phyloP scores from a whole-genome alignment of 2,329 filamentous ascomycete species.

The Pseudogymnoascus sp. region DNA sequence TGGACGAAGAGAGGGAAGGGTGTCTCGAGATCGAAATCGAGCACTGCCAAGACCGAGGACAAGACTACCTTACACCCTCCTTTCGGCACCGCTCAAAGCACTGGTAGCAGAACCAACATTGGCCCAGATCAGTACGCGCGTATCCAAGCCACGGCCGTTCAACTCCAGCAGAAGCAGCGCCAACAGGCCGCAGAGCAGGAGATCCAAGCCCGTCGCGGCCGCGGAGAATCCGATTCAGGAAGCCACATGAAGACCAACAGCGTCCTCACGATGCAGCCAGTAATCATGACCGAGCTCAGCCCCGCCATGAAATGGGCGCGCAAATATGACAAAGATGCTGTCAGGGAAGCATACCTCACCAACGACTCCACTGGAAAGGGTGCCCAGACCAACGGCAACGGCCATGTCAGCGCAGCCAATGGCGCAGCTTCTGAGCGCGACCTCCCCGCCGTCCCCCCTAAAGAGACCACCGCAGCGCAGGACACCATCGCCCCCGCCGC shows the following conservation, averaged over 20 bases:
- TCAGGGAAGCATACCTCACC: slow-evolving; percentile 78
- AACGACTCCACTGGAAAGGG: slow-evolving; percentile 59
- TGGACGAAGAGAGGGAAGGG: slow-evolving; percentile 66
- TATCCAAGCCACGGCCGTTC: slow-evolving; percentile 84
- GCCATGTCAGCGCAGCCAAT: slow-evolving; percentile 27
- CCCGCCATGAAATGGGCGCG: slow-evolving; percentile 95
- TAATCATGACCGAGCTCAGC: slow-evolving; percentile 77
- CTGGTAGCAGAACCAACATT: slow-evolving; percentile 71
- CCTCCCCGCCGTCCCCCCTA: slow-evolving; percentile 21
- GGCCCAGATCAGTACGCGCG: slow-evolving; percentile 86
- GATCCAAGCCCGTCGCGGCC: slow-evolving; percentile 41
- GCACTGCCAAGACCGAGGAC: slow-evolving; percentile 51
- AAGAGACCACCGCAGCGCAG: slow-evolving; percentile 20
- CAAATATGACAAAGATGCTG: slow-evolving; percentile 84
- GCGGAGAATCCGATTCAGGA: slow-evolving; percentile 45
- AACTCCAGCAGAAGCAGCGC: slow-evolving; percentile 64
- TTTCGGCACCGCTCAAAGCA: slow-evolving; percentile 36
- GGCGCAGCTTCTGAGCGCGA: slow-evolving; percentile 20
- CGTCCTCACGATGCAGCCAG: slow-evolving; percentile 77
- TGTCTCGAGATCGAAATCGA: slow-evolving; percentile 62
- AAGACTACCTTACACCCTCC: slow-evolving; percentile 33
- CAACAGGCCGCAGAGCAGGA: slow-evolving; percentile 35
- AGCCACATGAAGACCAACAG: slow-evolving; percentile 72
- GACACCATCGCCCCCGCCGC: slow-evolving; percentile 23
- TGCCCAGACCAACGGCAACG: slow-evolving; percentile 20